Evolutionary conservation across 1,284 basidiomycete species (phyloP).

Genomic region (Trametes polyzona): DNA sequence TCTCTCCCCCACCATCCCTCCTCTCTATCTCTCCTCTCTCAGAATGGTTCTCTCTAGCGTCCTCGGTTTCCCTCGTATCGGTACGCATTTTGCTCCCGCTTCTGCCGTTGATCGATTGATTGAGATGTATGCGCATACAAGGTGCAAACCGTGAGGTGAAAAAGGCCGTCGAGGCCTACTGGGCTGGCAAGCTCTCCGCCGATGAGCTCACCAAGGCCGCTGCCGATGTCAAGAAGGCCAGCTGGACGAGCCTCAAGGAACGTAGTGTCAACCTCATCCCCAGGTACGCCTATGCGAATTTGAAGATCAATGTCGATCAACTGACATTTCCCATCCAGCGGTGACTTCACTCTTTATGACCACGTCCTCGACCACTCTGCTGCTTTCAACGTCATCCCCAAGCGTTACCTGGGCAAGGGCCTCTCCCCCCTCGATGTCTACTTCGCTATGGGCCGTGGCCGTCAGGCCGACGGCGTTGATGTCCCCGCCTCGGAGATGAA

Average conservation of each 20-base stretch:
- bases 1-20: conserved; percentile 34
- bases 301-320: conserved; percentile 3
- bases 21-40: conserved; percentile 24
- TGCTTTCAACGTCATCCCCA: conserved; percentile 96
- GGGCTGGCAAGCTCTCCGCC: conserved; percentile 91
- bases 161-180: conserved; percentile 98
- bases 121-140: conserved; percentile 30
- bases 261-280: conserved; percentile 93
- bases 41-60: conserved; percentile 83
- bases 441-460: conserved; percentile 99
- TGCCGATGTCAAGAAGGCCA: conserved; percentile 88
- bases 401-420: conserved; percentile 89
- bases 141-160: conserved; percentile 97
- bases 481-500: conserved; percentile 99
- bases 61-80: conserved; percentile 98
- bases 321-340: conserved; percentile 53
- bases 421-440: conserved; percentile 94
- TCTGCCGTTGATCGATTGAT: conserved; percentile 3
- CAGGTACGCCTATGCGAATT: conserved; percentile 58
- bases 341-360: conserved; percentile 99
- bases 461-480: conserved; percentile 93
- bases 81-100: conserved; percentile 45
- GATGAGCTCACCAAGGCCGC: conserved; percentile 91
- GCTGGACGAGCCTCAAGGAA: conserved; percentile 89
- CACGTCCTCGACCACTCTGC: conserved; percentile 98